Evolutionary conservation across 306 rosid species (phyloP).

Genomic region (Quillaja saponaria): DNA sequence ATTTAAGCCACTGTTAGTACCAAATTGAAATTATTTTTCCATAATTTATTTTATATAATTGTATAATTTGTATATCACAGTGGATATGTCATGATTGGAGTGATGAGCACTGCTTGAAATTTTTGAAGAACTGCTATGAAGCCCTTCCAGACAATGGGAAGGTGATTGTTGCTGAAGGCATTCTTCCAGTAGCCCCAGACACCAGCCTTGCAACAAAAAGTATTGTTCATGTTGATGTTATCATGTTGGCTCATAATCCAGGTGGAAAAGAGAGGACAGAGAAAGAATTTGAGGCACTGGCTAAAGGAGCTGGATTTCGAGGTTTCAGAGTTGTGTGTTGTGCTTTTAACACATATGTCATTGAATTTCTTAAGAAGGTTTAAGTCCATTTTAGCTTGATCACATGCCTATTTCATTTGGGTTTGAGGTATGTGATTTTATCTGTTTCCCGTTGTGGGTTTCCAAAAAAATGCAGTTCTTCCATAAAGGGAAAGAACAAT

Average conservation of each 20-base stretch:
- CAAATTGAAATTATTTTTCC: too few relatives aligned
- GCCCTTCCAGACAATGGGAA: slow-evolving; percentile 76
- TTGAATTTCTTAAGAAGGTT: slow-evolving; percentile 68
- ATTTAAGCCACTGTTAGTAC: too few relatives aligned
- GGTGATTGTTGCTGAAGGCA: slow-evolving; percentile 91
- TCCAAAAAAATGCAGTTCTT: slow-evolving; percentile 9
- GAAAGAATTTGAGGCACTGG: slow-evolving; percentile 73
- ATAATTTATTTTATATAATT: too few relatives aligned
- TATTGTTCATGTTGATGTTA: slow-evolving; percentile 66
- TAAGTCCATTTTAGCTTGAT: slow-evolving; percentile 26
- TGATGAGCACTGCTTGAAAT: slow-evolving; percentile 78
- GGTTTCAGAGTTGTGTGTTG: slow-evolving; percentile 53
- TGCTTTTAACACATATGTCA: slow-evolving; percentile 77
- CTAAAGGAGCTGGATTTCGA: slow-evolving; percentile 72
- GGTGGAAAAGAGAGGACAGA: slow-evolving; percentile 96
- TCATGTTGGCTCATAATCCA: slow-evolving; percentile 86
- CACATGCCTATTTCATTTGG: slow-evolving; percentile 14
- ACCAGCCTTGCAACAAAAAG: slow-evolving; percentile 78
- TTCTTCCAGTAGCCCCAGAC: slow-evolving; percentile 85
- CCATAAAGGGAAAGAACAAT: slow-evolving; percentile 22
- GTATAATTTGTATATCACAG: slow-evolving; percentile 26
- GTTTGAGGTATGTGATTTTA: not conserved
- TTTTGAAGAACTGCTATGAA: slow-evolving; percentile 75
- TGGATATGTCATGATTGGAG: slow-evolving; percentile 98
- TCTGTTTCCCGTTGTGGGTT: not conserved